These are phyloP conservation scores for Macrocybe sp. DNA, from an alignment of 1,284 basidiomycete genomes.

Conservation along the genomic window DNA sequence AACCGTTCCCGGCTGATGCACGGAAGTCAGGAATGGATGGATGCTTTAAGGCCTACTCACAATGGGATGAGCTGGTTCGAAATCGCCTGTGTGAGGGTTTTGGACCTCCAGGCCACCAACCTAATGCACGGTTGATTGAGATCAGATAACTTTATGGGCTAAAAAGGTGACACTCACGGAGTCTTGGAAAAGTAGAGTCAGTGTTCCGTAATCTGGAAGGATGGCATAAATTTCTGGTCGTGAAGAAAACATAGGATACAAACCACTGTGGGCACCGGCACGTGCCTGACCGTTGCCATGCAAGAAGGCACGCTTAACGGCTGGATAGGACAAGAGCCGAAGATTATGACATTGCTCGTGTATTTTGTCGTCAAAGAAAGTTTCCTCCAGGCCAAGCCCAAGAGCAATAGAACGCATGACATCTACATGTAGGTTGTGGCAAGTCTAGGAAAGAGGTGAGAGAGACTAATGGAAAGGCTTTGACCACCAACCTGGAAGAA, in stretches of 20 bases:
- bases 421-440: slow-evolving; percentile 67
- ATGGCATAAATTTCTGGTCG: background rate
- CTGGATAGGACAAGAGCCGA: slow-evolving; percentile 70
- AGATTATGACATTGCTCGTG: slow-evolving; percentile 76
- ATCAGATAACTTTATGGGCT: background rate
- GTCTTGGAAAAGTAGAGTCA: slow-evolving; percentile 85
- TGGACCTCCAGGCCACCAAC: slow-evolving; percentile 83
- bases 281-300: slow-evolving; percentile 66
- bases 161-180: slow-evolving; percentile 32
- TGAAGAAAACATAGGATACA: background rate
- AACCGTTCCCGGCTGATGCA: slow-evolving; percentile 64
- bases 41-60: slow-evolving; percentile 35
- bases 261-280: slow-evolving; percentile 75
- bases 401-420: slow-evolving; percentile 82
- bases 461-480: background rate
- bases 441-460: slow-evolving; percentile 38
- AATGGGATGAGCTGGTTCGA: slow-evolving; percentile 70
- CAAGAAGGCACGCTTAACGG: slow-evolving; percentile 57
- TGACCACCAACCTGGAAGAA: slow-evolving; percentile 59
- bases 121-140: slow-evolving; percentile 23
- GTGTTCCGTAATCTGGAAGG: slow-evolving; percentile 71
- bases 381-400: slow-evolving; percentile 66
- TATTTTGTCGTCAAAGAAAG: slow-evolving; percentile 71
- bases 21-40: slow-evolving; percentile 8
- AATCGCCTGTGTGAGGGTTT: slow-evolving; percentile 68